Base-by-base conservation (phyloP, 495 filamentous ascomycete genomes). In the Penicillium coffeae region DNA sequence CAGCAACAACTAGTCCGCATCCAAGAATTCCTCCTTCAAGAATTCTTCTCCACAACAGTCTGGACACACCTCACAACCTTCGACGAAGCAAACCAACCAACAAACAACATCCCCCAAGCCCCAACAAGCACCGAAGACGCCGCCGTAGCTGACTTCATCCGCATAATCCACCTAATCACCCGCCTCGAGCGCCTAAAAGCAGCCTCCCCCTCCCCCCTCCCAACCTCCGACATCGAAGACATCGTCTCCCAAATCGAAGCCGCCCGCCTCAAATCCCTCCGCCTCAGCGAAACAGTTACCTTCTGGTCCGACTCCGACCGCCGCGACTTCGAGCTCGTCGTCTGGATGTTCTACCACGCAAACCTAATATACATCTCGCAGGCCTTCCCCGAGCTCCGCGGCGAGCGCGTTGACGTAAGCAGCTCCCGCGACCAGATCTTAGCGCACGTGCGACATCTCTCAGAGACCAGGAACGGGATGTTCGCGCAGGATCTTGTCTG, bases 401-500 rank as follows among this genome's bases (percentile, higher is more conserved):
- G 19, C 30, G 15, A 8, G 22, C 32, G 20, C 16, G 15, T 42
- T 21, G 18, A 59, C 43, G 21, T 41, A 7, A 5, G 2, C 10
- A 37, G 12, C 8, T 62, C 58, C n/a, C 52, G 58, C 18, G 48
- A 64, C 18, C 42, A 52, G 18, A 59, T 64, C 8, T 21, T 64
- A 0, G 36, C 19, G 2, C 51, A 59, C 38, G 36, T 64, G n/a
- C 34, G 25, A 4, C 47, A 38, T 37, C 45, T 64, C 10, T 50
- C 55, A 2, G 54, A 47, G 37, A 57, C 42, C 19, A 22, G 46
- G 30, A 41, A 47, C n/a, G 37, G 45, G 13, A 48, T 45, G 33
- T 59, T 61, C 38, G 58, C 51, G 1, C 58, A 64, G 15, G 51
- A 64, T 42, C 47, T 64, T 7, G 55, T 62, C 14, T 64, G 61